These are phyloP conservation scores for Yarrowia sp. DNA, from an alignment of 805 yeast genomes.

Conservation along the genomic window DNA sequence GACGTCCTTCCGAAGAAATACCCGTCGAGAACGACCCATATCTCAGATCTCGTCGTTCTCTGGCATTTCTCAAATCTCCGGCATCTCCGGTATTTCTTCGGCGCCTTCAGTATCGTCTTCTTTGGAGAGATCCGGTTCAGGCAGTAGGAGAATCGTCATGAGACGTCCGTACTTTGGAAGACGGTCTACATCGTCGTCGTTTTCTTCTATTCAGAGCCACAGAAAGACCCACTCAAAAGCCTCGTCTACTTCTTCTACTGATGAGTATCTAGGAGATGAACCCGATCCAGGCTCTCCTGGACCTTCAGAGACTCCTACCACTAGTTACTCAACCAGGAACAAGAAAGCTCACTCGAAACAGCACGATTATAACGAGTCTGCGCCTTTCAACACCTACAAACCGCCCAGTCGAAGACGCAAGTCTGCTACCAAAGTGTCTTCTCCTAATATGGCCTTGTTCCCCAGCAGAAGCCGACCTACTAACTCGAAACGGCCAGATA, in stretches of 20 bases:
- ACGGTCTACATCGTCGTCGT: constrained; percentile 35
- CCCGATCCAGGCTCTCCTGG: not conserved
- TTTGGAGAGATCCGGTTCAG: constrained; percentile 27
- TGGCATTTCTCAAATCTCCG: constrained; percentile 52
- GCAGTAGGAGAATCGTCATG: constrained; percentile 1
- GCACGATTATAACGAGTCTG: constrained; percentile 35
- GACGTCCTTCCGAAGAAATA: not conserved
- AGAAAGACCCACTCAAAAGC: constrained; percentile 32
- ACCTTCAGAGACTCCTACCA: not conserved
- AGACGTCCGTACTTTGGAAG: constrained; percentile 31
- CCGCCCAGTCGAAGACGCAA: constrained; percentile 21
- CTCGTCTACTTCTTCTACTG: constrained; percentile 32
- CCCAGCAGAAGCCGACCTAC: constrained; percentile 10
- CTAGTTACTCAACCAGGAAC: not conserved
- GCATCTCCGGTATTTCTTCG: constrained; percentile 38
- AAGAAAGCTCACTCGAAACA: constrained; percentile 32
- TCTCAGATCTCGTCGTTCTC: constrained; percentile 52
- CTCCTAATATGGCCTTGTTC: constrained; percentile 12
- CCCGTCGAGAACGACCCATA: constrained; percentile 44
- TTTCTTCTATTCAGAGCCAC: constrained; percentile 33
- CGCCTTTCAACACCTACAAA: constrained; percentile 32
- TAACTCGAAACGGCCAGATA: constrained; percentile 1
- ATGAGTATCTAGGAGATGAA: constrained; percentile 10
- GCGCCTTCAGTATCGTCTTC: constrained; percentile 32
- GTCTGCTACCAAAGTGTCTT: not conserved